Conservation (phyloP, 345 rosid species). For the Gossypium raimondii region DNA sequence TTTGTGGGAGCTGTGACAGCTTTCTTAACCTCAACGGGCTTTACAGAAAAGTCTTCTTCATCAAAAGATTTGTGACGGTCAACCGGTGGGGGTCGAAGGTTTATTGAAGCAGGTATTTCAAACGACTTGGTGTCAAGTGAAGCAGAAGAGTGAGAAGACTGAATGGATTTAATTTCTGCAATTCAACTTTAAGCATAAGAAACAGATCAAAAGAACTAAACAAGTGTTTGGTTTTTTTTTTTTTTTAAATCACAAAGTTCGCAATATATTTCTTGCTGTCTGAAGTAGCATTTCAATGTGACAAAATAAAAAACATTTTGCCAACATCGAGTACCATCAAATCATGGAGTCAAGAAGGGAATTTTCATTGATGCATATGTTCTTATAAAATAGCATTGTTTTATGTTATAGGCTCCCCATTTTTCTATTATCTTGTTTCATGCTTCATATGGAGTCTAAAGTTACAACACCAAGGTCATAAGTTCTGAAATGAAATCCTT, state of each 20-base stretch:
- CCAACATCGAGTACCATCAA: not conserved
- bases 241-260: not conserved
- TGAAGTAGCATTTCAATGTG: not conserved
- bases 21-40: slow-evolving; percentile 64
- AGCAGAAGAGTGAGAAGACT: slow-evolving; percentile 55
- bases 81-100: slow-evolving; percentile 83
- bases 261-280: not conserved
- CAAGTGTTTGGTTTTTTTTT: not conserved
- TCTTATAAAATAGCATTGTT: not conserved
- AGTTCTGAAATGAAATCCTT: not conserved
- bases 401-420: not conserved
- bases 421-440: not conserved
- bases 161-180: slow-evolving; percentile 66
- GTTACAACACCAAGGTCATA: not conserved
- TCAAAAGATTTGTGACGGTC: slow-evolving; percentile 85
- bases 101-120: slow-evolving; percentile 59
- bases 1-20: slow-evolving; percentile 49
- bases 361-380: not conserved
- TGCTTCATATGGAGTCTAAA: slow-evolving; percentile 2
- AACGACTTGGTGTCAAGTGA: slow-evolving; percentile 49
- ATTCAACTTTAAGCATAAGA: slow-evolving; percentile 9
- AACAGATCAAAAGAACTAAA: not conserved
- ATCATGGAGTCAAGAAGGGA: not conserved
- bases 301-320: not conserved
- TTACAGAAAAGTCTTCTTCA: slow-evolving; percentile 58